Evolutionary conservation across 2,329 filamentous ascomycete species (phyloP), one percentile per base, ranked within the genome.

Genomic region (Dactylellina cionopaga): DNA sequence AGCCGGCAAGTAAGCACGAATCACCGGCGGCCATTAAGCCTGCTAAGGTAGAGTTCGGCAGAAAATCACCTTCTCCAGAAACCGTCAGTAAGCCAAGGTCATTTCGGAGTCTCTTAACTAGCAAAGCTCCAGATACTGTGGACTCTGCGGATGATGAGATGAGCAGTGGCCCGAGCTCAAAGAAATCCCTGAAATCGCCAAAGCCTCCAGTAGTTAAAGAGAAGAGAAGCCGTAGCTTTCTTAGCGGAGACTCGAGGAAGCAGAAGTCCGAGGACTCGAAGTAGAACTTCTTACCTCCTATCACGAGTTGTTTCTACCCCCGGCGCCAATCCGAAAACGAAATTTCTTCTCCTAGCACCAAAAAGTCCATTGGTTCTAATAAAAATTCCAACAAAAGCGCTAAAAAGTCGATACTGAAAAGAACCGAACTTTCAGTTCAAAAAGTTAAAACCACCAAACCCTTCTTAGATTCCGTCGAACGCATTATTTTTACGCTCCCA

Each of bases 21-120:
- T 65, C 68, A 2, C 59, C 54, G 5, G 15, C 59, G 22, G 55
- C 68, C 17, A 49, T 55, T 29, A 72, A 72, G 17, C 43, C 68
- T 9, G 27, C 37, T 4, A 72, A 72, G 59, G n/a, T 43, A 27
- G 68, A 72, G 3, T 27, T 56, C 6, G 68, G 59, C n/a, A 54
- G 68, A n/a, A 72, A 72, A 39, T 72, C 68, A 4, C 68, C 68
- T 39, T 72, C 68, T 7, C 68, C 68, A 13, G 68, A 72, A 27
- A 39, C 24, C 2, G 39, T 17, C n/a, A 59, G 35, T 27, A 72
- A 72, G 35, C 39, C 68, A 27, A 63, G 68, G 11, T 65, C 68
- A 13, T 59, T 72, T 46, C 68, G 68, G 27, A 72, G 54, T 37
- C 31, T 72, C 10, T 39, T 72, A 9, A 64, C 52, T 3, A 64